These are phyloP conservation scores for Luffa acutangula DNA, from an alignment of 306 rosid genomes.

Conservation along the genomic window DNA sequence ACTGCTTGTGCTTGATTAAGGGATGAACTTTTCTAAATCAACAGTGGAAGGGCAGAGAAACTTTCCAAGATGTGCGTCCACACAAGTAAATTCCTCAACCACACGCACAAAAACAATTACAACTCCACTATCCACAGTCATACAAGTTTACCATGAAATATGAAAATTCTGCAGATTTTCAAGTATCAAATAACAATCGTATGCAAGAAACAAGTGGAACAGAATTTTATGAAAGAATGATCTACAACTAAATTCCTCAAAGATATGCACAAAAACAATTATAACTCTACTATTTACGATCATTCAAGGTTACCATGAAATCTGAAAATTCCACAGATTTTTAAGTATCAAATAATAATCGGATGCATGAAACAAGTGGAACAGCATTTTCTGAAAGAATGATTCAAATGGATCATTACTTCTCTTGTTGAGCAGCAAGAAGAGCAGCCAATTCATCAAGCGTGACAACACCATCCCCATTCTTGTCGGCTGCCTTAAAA, in stretches of 20 bases:
- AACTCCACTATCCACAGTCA: not conserved
- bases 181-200: not conserved
- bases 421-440: constrained; percentile 82
- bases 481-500: constrained; percentile 85
- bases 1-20: not conserved
- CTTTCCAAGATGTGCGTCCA: not conserved
- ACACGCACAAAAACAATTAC: not conserved
- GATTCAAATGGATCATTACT: constrained; percentile 36
- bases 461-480: constrained; percentile 77
- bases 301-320: not conserved
- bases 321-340: not conserved
- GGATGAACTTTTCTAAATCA: not conserved
- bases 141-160: not conserved
- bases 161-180: not conserved
- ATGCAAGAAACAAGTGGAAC: not conserved
- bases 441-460: constrained; percentile 89
- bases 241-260: not conserved
- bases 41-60: not conserved
- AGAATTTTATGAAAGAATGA: constrained; percentile 9
- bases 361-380: constrained; percentile 2
- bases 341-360: not conserved
- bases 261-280: not conserved
- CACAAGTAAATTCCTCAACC: not conserved
- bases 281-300: not conserved
- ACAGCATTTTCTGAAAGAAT: constrained; percentile 4